Percentiles rank a stretch among this genome's conserved stretches.
phyloP scores from a whole-genome alignment of 306 rosid genomes.

The Rosa persica region DNA sequence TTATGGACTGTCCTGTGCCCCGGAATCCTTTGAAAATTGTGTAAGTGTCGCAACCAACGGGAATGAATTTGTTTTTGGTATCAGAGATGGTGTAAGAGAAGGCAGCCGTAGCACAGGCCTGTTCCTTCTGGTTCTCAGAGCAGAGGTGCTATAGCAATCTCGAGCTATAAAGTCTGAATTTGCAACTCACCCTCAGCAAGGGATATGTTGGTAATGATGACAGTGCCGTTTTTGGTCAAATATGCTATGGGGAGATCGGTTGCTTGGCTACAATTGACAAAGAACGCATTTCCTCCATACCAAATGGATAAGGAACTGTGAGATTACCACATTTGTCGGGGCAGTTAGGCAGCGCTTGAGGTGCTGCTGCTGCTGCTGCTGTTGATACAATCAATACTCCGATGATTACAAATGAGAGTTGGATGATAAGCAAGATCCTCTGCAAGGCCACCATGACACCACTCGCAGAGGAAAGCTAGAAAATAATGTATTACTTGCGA shows the following conservation, averaged over 20 bases:
- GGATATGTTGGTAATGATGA: constrained; percentile 4
- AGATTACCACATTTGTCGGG: neutral
- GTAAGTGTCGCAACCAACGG: constrained; percentile 16
- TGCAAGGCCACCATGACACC: neutral
- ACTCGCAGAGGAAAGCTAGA: neutral
- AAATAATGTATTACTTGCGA: neutral
- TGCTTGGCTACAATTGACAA: too few species aligned
- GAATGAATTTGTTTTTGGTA: constrained; percentile 3
- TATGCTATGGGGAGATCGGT: neutral
- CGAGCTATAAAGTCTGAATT: neutral
- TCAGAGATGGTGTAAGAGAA: too few species aligned
- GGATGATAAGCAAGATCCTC: neutral
- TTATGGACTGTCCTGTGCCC: neutral
- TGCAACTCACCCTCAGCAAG: neutral
- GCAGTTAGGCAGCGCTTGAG: neutral
- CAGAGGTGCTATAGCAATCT: neutral
- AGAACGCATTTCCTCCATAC: neutral
- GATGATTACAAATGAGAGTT: neutral
- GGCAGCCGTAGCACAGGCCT: too few species aligned
- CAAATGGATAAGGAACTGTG: constrained; percentile 10
- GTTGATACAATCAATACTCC: neutral
- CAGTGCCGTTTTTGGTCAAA: neutral
- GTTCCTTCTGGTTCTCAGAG: too few species aligned
- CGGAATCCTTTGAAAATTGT: neutral
- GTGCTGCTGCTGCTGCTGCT: neutral